Conservation (phyloP, 2,329 filamentous ascomycete species). For the Diplodia seriata region DNA sequence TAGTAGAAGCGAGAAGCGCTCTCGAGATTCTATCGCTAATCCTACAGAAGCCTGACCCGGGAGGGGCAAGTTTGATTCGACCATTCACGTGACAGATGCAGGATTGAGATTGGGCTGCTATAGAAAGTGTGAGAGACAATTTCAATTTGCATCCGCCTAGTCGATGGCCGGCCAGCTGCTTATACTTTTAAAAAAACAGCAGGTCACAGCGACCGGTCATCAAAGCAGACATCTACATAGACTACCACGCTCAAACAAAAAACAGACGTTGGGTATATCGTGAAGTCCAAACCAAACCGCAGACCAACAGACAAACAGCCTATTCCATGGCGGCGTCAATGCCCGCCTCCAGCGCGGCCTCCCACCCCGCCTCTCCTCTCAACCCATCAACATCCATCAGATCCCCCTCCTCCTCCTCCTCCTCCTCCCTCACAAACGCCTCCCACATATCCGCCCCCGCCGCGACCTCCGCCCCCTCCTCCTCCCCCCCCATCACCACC, state of each 20-base stretch:
- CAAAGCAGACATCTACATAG: neutral
- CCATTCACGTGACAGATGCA: neutral
- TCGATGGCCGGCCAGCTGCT: neutral
- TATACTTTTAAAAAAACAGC: neutral
- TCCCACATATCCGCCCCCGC: too few species aligned
- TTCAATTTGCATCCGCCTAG: neutral
- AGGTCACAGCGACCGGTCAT: neutral
- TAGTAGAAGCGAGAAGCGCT: too few species aligned
- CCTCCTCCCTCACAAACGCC: neutral
- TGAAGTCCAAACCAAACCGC: neutral
- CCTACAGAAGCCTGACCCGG: too few species aligned
- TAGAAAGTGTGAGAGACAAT: neutral
- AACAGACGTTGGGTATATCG: neutral
- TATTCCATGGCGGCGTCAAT: too few species aligned
- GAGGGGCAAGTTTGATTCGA: too few species aligned
- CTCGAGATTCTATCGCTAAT: too few species aligned
- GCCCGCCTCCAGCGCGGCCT: too few species aligned
- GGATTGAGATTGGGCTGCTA: neutral
- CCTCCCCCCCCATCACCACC: neutral
- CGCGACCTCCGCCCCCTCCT: neutral
- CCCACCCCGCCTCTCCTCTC: neutral
- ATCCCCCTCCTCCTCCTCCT: neutral
- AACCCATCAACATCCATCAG: neutral
- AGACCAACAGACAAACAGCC: neutral
- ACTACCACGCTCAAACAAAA: neutral